These are phyloP conservation scores for Plenodomus lindquistii DNA, from an alignment of 2,329 filamentous ascomycete species.

Conservation along the genomic window DNA sequence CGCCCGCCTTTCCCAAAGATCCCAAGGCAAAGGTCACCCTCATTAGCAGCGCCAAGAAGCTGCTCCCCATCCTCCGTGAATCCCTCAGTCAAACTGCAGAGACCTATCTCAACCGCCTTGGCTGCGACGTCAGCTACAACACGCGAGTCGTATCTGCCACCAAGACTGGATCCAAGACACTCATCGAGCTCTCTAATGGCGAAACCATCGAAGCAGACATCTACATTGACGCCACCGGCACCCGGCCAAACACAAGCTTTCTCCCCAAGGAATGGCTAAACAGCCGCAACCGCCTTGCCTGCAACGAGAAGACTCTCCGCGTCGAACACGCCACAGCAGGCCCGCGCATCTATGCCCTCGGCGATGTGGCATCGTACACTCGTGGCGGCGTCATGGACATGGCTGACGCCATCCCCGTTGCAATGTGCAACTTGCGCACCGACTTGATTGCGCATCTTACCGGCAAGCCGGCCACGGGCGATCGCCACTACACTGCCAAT, in stretches of 20 bases:
- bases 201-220: slow-evolving; percentile 55
- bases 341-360: slow-evolving; percentile 52
- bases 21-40: slow-evolving; percentile 51
- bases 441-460: slow-evolving; percentile 47
- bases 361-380: slow-evolving; percentile 53
- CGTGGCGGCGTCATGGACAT: slow-evolving; percentile 51
- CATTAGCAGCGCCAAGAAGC: slow-evolving; percentile 48
- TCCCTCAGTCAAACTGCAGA: slow-evolving; percentile 52
- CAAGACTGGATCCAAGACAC: slow-evolving; percentile 48
- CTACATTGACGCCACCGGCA: slow-evolving; percentile 59
- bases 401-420: slow-evolving; percentile 47
- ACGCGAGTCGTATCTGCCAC: slow-evolving; percentile 37
- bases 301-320: slow-evolving; percentile 54
- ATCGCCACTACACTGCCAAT: slow-evolving; percentile 38
- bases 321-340: slow-evolving; percentile 50
- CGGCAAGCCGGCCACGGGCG: slow-evolving; percentile 29
- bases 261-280: slow-evolving; percentile 56
- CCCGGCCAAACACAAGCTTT: slow-evolving; percentile 57
- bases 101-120: slow-evolving; percentile 51
- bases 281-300: slow-evolving; percentile 53
- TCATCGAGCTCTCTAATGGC: slow-evolving; percentile 51
- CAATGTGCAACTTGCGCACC: slow-evolving; percentile 52
- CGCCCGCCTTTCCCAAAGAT: slow-evolving; percentile 39
- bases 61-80: slow-evolving; percentile 51
- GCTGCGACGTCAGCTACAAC: slow-evolving; percentile 52